A percentile compares a stretch with the other conserved stretches of the same genome.
Evolutionary conservation across 768 basidiomycete genomes (phyloP).

Genomic region (button mushroom (Agaricus bisporus)): DNA sequence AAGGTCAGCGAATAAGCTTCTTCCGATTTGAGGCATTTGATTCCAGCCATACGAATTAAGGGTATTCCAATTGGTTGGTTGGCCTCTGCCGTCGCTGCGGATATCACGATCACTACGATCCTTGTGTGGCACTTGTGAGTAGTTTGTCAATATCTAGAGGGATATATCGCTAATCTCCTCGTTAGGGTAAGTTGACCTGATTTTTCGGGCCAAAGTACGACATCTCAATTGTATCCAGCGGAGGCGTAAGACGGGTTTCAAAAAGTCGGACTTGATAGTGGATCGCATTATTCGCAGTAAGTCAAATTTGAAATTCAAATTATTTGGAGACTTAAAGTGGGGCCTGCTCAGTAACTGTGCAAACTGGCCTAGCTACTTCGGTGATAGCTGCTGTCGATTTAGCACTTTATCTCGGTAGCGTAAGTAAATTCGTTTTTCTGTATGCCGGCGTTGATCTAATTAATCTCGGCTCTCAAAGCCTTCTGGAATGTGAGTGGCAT

Average conservation of each 20-base stretch:
- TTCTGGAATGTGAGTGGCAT: conserved; percentile 11
- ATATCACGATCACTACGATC: conserved; percentile 35
- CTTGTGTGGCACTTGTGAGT: conserved; percentile 39
- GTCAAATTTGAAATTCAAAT: conserved; percentile 4
- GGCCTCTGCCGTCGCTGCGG: conserved; percentile 31
- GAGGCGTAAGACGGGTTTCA: conserved; percentile 36
- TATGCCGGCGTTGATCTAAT: not conserved
- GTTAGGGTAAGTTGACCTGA: conserved; percentile 2
- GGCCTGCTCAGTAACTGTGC: conserved; percentile 26
- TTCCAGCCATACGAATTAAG: not conserved
- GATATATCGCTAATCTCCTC: no score
- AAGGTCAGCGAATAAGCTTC: conserved; percentile 15
- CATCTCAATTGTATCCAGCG: conserved; percentile 18
- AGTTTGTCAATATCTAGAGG: not conserved
- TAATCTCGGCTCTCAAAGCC: conserved; percentile 2
- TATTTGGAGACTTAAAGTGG: not conserved
- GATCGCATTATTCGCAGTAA: conserved; percentile 36
- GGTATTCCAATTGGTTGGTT: conserved; percentile 32
- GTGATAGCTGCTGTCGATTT: conserved; percentile 28
- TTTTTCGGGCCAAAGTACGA: not conserved
- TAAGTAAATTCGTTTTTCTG: conserved; percentile 9
- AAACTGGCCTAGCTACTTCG: conserved; percentile 30
- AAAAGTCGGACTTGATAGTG: conserved; percentile 32
- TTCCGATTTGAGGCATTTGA: not conserved
- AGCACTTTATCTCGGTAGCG: conserved; percentile 23